phyloP scores from a whole-genome alignment of 805 yeast species.

The Pichia scutulata region DNA sequence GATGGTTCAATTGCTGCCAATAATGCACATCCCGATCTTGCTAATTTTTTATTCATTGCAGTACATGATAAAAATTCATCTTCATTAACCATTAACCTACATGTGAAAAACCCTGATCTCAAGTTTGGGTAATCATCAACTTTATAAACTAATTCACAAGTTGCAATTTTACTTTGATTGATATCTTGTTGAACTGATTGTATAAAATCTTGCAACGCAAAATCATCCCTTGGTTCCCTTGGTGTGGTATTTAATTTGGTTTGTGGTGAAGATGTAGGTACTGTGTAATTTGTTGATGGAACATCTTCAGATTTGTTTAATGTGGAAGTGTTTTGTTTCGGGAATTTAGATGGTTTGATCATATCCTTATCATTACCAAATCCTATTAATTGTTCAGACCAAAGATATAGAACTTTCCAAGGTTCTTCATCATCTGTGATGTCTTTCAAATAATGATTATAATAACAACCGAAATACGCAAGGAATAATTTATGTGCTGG shows the following conservation, averaged over 20 bases:
- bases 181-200: slow-evolving; percentile 9
- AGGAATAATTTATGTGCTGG: slow-evolving; percentile 1
- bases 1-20: slow-evolving; percentile 1
- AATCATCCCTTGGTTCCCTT: neutral
- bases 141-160: neutral
- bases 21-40: slow-evolving; percentile 9
- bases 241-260: neutral
- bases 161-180: slow-evolving; percentile 1
- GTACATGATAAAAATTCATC: neutral
- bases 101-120: slow-evolving; percentile 1
- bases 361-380: neutral
- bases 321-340: neutral
- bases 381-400: slow-evolving; percentile 5
- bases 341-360: neutral
- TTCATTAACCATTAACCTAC: slow-evolving; percentile 1
- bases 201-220: neutral
- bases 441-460: neutral
- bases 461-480: slow-evolving; percentile 5
- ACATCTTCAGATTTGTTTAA: neutral
- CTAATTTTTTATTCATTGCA: slow-evolving; percentile 10
- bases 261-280: neutral
- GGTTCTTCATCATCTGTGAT: neutral
- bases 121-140: neutral
- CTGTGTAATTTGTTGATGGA: neutral
- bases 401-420: neutral